Conservation (phyloP, 2,329 filamentous ascomycete species). For the Sporothrix brunneoviolacea region DNA sequence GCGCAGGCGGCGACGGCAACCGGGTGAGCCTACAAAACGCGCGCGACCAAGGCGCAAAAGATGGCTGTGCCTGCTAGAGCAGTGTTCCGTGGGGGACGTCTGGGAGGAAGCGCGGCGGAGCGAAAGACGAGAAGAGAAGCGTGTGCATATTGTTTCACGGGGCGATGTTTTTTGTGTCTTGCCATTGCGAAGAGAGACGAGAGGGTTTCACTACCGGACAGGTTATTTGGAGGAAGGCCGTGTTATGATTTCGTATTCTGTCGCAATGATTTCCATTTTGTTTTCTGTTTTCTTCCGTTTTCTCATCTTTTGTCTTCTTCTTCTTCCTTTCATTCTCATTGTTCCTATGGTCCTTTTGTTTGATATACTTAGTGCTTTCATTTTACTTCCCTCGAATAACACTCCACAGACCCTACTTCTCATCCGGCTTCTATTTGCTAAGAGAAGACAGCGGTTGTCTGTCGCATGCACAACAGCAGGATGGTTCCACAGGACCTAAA, state of each 20-base stretch:
- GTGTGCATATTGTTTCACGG: background rate
- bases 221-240: background rate
- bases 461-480: no score
- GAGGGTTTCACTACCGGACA: background rate
- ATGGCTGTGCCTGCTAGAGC: slow-evolving; percentile 80
- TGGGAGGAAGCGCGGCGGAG: background rate
- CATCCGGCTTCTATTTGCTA: no score
- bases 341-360: background rate
- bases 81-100: background rate
- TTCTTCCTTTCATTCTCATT: background rate
- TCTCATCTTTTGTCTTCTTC: background rate
- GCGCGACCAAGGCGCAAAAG: slow-evolving; percentile 70
- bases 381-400: no score
- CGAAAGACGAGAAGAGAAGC: no score
- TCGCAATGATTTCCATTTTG: background rate
- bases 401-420: no score
- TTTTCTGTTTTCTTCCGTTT: background rate
- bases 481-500: no score
- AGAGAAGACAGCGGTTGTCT: no score
- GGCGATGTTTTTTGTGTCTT: no score
- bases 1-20: slow-evolving; percentile 52
- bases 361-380: no score
- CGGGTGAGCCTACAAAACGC: slow-evolving; percentile 77
- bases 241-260: no score
- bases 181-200: background rate